Conservation (phyloP, 2,329 filamentous ascomycete species). For the Biscogniauxia mediterranea region DNA sequence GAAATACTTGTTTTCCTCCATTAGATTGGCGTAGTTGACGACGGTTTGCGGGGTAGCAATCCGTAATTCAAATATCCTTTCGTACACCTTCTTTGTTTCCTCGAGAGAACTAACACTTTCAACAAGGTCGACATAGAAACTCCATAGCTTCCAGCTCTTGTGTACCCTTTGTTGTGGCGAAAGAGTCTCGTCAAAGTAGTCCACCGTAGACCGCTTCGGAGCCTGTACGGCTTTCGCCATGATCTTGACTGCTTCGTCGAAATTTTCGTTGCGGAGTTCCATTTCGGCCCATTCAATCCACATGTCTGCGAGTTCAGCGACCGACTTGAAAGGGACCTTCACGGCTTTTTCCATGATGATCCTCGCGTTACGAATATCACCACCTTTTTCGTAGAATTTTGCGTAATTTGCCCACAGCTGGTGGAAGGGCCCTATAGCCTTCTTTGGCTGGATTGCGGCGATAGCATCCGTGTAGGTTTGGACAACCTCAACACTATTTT, state of each 20-base stretch:
- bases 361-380: constrained; percentile 79
- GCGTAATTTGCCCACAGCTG: constrained; percentile 96
- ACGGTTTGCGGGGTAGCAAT: constrained; percentile 98
- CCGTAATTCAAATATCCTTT: constrained; percentile 94
- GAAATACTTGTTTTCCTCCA: constrained; percentile 93
- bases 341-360: constrained; percentile 97
- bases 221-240: constrained; percentile 97
- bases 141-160: constrained; percentile 99
- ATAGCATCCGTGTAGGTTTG: constrained; percentile 95
- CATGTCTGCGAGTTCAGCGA: constrained; percentile 94
- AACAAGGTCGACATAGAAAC: constrained; percentile 97
- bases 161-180: constrained; percentile 95
- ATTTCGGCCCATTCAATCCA: constrained; percentile 99
- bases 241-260: constrained; percentile 88
- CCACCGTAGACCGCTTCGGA: constrained; percentile 96
- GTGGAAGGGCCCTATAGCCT: constrained; percentile 88
- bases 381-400: constrained; percentile 90
- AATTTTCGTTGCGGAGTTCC: constrained; percentile 94
- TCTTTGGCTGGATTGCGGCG: constrained; percentile 88
- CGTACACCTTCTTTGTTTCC: constrained; percentile 91
- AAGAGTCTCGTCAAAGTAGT: constrained; percentile 95
- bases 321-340: constrained; percentile 96
- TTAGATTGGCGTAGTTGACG: constrained; percentile 93
- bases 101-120: constrained; percentile 90
- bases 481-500: constrained; percentile 87